phyloP scores from a whole-genome alignment of 495 filamentous ascomycete species.

The Zalerion maritima region DNA sequence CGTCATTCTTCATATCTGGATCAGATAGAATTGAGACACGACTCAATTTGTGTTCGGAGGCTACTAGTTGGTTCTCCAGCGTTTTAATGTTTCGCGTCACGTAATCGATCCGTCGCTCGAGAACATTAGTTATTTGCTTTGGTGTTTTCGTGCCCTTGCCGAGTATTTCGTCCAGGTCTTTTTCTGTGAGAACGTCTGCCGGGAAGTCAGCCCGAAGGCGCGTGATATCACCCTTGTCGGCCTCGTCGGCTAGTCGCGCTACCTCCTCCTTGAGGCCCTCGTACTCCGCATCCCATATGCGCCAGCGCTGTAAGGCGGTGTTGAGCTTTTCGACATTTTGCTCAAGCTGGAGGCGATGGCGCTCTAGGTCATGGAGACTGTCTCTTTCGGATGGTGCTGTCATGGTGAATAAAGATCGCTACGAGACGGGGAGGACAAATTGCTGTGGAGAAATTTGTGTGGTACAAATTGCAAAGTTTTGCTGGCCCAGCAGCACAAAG shows the following conservation, averaged over 20 bases:
- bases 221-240: constrained; percentile 36
- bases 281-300: constrained; percentile 81
- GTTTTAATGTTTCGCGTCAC: constrained; percentile 64
- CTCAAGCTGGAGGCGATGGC: constrained; percentile 60
- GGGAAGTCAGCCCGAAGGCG: constrained; percentile 26
- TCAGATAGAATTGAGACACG: constrained; percentile 29
- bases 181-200: constrained; percentile 28
- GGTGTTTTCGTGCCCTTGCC: constrained; percentile 31
- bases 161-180: constrained; percentile 51
- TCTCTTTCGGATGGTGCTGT: constrained; percentile 25
- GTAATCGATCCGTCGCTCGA: constrained; percentile 72
- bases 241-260: constrained; percentile 31
- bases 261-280: constrained; percentile 76
- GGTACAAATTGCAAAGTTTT: no score
- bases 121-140: constrained; percentile 51
- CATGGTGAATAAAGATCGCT: no score
- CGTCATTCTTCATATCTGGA: constrained; percentile 40
- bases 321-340: constrained; percentile 58
- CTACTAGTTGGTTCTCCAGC: constrained; percentile 51
- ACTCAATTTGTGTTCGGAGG: constrained; percentile 51
- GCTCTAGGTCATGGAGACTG: constrained; percentile 47
- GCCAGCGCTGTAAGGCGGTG: constrained; percentile 72
- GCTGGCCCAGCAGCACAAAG: no score
- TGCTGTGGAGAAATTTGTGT: no score
- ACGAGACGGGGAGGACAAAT: no score